Percentiles rank a stretch among this genome's conserved stretches.
Conservation (phyloP, 495 filamentous ascomycete genomes). For the Neurospora sp. region DNA sequence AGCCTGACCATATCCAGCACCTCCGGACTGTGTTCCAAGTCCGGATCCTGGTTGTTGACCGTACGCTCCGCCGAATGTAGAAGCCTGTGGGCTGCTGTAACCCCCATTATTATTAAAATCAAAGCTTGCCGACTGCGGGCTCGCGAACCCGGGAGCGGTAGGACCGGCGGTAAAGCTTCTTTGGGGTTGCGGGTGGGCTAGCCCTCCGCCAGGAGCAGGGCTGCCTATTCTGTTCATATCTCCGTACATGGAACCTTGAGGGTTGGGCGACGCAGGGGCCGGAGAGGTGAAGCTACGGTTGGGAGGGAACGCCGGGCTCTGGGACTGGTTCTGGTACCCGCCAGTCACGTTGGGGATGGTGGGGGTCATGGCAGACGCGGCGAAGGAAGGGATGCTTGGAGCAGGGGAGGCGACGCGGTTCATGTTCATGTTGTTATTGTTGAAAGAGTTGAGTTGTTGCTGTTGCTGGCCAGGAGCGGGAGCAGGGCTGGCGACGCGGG, state of each 20-base stretch:
- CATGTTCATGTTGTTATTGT: background rate
- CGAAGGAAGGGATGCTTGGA: background rate
- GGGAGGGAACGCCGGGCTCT: conserved; percentile 12
- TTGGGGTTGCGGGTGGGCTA: conserved; percentile 19
- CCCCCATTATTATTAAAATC: background rate
- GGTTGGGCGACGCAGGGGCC: conserved; percentile 18
- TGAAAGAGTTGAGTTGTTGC: background rate
- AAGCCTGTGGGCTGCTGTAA: background rate
- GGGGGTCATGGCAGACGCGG: conserved; percentile 11
- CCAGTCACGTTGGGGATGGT: conserved; percentile 13
- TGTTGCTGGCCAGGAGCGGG: conserved; percentile 4
- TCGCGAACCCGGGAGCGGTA: background rate
- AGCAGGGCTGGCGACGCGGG: conserved; percentile 12
- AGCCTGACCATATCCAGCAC: background rate
- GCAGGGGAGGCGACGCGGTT: background rate
- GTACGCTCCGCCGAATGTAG: background rate
- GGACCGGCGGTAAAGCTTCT: conserved; percentile 16
- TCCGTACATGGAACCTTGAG: conserved; percentile 12
- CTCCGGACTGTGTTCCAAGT: background rate
- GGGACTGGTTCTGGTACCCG: conserved; percentile 8
- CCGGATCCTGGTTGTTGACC: background rate
- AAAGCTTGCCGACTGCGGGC: background rate
- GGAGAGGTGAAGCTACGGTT: conserved; percentile 25
- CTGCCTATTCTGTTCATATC: conserved; percentile 12
- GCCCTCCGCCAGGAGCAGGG: conserved; percentile 4